Evolutionary conservation across 2,329 filamentous ascomycete species (phyloP).

Genomic region (Colletotrichum truncatum): DNA sequence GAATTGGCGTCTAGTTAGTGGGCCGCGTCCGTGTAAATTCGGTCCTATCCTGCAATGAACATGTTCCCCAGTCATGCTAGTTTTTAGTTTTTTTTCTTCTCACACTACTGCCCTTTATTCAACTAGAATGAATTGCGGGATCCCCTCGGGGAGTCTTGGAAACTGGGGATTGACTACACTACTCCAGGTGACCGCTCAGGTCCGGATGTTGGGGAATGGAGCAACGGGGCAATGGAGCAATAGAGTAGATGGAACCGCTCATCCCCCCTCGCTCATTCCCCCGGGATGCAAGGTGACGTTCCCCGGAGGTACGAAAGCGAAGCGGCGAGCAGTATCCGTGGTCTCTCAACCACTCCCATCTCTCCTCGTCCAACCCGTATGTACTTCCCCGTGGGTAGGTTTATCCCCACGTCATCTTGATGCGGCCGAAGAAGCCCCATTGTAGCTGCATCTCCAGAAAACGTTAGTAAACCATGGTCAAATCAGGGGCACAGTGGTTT

Average conservation of each 20-base stretch:
- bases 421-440: constrained; percentile 27
- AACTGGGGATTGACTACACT: neutral
- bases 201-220: neutral
- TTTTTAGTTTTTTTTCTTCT: neutral
- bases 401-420: constrained; percentile 25
- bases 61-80: constrained; percentile 8
- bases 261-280: neutral
- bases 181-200: constrained; percentile 2
- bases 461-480: neutral
- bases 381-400: constrained; percentile 6
- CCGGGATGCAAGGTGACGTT: constrained; percentile 27
- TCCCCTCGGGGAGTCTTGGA: constrained; percentile 22
- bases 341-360: neutral
- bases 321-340: neutral
- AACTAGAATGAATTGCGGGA: constrained; percentile 10
- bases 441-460: neutral
- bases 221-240: constrained; percentile 4
- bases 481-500: neutral
- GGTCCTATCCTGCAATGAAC: constrained; percentile 10
- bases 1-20: neutral
- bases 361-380: neutral
- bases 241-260: neutral
- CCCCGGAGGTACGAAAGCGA: constrained; percentile 11
- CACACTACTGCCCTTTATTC: too few relatives aligned
- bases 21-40: constrained; percentile 1